These are phyloP conservation scores for Streptanthus diversifolius DNA, from an alignment of 345 rosid species.

Conservation along the genomic window DNA sequence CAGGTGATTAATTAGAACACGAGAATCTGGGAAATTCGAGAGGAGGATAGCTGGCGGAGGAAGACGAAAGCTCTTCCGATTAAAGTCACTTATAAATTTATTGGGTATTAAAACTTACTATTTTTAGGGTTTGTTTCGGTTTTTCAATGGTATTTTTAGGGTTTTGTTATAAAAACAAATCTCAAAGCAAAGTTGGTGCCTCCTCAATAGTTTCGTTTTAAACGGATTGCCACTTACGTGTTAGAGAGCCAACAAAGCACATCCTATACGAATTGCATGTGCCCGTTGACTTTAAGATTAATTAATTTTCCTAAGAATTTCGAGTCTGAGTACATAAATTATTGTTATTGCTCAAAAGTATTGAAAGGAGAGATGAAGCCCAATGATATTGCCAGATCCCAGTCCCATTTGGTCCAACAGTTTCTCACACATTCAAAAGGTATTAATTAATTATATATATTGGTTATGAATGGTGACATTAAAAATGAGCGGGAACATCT, in stretches of 20 bases:
- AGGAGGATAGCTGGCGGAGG: not conserved
- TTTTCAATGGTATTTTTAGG: constrained; percentile 4
- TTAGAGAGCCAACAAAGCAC: not conserved
- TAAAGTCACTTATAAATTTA: constrained; percentile 4
- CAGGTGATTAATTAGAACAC: not conserved
- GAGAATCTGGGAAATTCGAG: not conserved
- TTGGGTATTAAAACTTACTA: not conserved
- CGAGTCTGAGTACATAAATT: not conserved
- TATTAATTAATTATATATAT: not conserved
- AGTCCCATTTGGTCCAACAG: not conserved
- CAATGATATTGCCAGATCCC: not conserved
- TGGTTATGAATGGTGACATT: not conserved
- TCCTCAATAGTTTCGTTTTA: constrained; percentile 10
- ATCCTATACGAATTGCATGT: not conserved
- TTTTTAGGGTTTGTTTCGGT: constrained; percentile 14
- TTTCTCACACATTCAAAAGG: not conserved
- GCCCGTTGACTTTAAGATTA: not conserved
- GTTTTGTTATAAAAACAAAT: constrained; percentile 14
- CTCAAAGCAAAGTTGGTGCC: not conserved
- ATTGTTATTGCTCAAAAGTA: not conserved
- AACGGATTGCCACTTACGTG: constrained; percentile 32
- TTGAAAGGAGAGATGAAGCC: not conserved
- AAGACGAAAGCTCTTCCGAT: constrained; percentile 2
- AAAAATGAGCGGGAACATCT: not conserved
- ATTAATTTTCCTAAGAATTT: not conserved